Conservation (phyloP, 2,329 filamentous ascomycete genomes). For the Teratosphaeria destructans region DNA sequence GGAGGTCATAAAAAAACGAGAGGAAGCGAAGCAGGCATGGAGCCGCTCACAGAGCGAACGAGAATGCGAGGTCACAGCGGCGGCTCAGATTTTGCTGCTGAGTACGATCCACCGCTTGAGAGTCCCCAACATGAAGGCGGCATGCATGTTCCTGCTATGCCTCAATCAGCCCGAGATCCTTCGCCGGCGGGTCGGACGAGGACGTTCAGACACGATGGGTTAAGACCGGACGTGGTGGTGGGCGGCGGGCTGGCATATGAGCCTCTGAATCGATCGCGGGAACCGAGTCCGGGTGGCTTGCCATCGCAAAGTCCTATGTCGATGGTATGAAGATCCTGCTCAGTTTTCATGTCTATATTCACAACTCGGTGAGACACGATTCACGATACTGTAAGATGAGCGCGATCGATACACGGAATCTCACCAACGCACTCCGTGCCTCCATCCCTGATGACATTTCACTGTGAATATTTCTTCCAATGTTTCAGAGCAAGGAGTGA, state of each 20-base stretch:
- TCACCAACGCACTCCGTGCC: too few species aligned
- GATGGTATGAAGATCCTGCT: background rate
- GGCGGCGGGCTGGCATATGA: slow-evolving; percentile 1
- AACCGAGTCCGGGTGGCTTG: slow-evolving; percentile 3
- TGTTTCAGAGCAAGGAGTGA: too few species aligned
- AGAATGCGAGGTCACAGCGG: slow-evolving; percentile 1
- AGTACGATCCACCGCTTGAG: slow-evolving; percentile 1
- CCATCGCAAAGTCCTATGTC: background rate
- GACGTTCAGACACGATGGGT: slow-evolving; percentile 6
- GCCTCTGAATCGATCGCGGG: slow-evolving; percentile 1
- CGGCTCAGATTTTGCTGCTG: slow-evolving; percentile 5
- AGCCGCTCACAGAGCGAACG: slow-evolving; percentile 2
- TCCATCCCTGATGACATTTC: too few species aligned
- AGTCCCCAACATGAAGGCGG: background rate
- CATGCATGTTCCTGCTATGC: slow-evolving; percentile 4
- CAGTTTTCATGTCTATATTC: background rate
- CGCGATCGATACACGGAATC: too few species aligned
- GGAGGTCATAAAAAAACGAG: background rate
- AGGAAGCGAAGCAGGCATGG: slow-evolving; percentile 1
- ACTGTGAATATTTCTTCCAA: too few species aligned
- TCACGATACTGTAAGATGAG: background rate
- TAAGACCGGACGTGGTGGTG: background rate
- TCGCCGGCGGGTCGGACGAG: slow-evolving; percentile 3
- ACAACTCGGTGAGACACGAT: background rate
- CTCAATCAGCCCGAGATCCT: slow-evolving; percentile 5